Evolutionary conservation across 2,329 filamentous ascomycete species (phyloP).

Genomic region (Ophiocordyceps camponoti-saundersi): DNA sequence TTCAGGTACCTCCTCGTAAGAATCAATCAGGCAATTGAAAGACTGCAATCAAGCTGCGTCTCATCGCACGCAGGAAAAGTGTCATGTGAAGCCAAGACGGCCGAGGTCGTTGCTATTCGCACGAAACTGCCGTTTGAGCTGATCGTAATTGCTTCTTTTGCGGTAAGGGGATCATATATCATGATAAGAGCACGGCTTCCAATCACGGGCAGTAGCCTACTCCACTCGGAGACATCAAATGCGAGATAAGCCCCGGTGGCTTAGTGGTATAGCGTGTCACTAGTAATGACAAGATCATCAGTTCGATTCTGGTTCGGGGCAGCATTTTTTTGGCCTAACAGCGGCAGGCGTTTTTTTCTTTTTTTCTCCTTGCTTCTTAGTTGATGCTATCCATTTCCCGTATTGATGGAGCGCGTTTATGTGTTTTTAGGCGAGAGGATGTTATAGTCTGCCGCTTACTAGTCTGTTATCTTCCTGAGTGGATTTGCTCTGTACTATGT

Average conservation of each 20-base stretch:
- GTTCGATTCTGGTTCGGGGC: constrained; percentile 1
- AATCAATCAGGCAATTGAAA: no score
- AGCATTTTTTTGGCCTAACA: neutral
- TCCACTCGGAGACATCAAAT: neutral
- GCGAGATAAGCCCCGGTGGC: neutral
- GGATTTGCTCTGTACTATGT: no score
- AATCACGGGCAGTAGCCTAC: neutral
- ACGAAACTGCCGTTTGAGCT: neutral
- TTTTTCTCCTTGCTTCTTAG: neutral
- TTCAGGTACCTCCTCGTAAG: no score
- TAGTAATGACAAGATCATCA: constrained; percentile 1
- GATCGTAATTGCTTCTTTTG: neutral
- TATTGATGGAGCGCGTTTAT: no score
- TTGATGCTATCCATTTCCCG: no score
- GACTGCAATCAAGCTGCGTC: no score
- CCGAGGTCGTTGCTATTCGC: no score
- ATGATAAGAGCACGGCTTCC: neutral
- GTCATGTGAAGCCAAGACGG: no score
- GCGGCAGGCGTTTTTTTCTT: neutral
- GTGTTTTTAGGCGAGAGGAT: no score
- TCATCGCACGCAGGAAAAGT: no score
- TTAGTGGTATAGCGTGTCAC: constrained; percentile 1
- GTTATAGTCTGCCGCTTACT: no score
- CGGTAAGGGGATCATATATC: neutral
- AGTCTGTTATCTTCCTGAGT: no score